Base-by-base conservation (phyloP, 305 asterid genomes). In the Plantago coronopus region DNA sequence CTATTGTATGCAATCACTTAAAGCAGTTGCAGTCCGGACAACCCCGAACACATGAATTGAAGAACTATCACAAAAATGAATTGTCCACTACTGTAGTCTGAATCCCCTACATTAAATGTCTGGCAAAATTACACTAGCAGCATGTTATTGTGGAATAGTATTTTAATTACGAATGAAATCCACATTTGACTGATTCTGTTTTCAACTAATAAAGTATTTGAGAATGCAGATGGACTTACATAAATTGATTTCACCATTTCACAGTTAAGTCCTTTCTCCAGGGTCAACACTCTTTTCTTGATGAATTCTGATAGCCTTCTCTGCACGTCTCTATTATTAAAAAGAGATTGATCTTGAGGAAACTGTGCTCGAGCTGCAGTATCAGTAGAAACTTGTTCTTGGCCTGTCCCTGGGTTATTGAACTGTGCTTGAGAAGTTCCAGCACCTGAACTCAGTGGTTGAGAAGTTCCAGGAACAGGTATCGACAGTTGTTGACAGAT, bases 291-390 rank as follows among this genome's bases (percentile, higher is more conserved):
- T 77, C 99, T 78, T 76, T 87, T 94, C 76, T 94, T 94, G 71
- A 94, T 65, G 65, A 87, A 94, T 68, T 89, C 97, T 58, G 87
- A 96, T 63, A 72, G 96, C 69, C 95, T 81, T 75, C 95, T 78
- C 83, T 94, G 99, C 88, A 94, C 82, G 81, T 94, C 99, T 60
- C 95, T 83, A 66, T 81, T 85, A 70, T 80, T 89, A 71, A 74
- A 81, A 46, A 53, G 25, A 51, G 83, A 70, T 2, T 88, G 84
- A 61, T 91, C 98, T 70, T 81, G 98, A 72, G 65, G 63, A 64
- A 62, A 25, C 68, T 83, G 97, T 53, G 94, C 25, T 29, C 78
- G 79, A 60, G 68, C 79, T 53, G 85, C 61, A 69, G 86, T 69
- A 69, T 81, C 94, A 55, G 79, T 72, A 63, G 76, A 81, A 57